phyloP scores from a whole-genome alignment of 2,329 filamentous ascomycete genomes.

The Trichoderma sp. region DNA sequence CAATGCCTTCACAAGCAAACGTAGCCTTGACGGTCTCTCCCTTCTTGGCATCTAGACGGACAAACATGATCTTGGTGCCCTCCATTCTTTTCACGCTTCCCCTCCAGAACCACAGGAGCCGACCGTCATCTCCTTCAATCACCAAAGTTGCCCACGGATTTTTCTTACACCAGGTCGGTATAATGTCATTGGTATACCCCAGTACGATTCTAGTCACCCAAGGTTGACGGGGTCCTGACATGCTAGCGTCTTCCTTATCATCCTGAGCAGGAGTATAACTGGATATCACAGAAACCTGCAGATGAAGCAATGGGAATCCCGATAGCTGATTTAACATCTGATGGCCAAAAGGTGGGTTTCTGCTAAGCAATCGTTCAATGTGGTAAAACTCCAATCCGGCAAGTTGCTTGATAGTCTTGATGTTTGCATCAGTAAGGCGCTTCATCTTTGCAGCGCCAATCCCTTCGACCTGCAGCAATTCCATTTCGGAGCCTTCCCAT shows the following conservation, averaged over 20 bases:
- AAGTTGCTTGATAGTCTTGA: conserved; percentile 72
- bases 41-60: conserved; percentile 53
- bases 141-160: conserved; percentile 72
- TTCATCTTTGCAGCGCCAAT: conserved; percentile 75
- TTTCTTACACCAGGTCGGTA: conserved; percentile 63
- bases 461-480: conserved; percentile 79
- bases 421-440: conserved; percentile 70
- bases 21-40: conserved; percentile 63
- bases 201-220: conserved; percentile 64
- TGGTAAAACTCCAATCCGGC: conserved; percentile 65
- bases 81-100: conserved; percentile 65
- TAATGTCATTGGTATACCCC: conserved; percentile 67
- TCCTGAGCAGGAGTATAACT: conserved; percentile 7
- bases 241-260: neutral
- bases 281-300: conserved; percentile 41
- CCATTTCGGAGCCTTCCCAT: conserved; percentile 81
- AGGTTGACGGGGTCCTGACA: neutral
- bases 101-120: conserved; percentile 67
- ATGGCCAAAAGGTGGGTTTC: conserved; percentile 80
- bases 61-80: conserved; percentile 54
- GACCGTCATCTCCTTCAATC: conserved; percentile 56
- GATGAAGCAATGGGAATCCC: conserved; percentile 64
- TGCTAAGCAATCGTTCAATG: conserved; percentile 75
- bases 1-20: conserved; percentile 85
- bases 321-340: conserved; percentile 65